phyloP scores from a whole-genome alignment of 2,329 filamentous ascomycete genomes.

The Westerdykella sp. region DNA sequence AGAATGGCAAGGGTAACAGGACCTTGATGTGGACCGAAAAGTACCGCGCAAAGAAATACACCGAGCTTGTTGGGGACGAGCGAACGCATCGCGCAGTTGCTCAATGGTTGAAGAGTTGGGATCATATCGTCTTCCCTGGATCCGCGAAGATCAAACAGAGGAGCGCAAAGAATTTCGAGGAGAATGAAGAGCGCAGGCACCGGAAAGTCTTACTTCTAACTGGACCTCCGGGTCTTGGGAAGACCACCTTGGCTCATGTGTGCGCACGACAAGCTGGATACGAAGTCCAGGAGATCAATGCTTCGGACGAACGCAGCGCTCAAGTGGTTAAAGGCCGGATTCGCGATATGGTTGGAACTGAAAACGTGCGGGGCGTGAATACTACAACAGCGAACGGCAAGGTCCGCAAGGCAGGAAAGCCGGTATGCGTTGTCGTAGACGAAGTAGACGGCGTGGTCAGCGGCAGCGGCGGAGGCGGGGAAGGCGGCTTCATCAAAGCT shows the following conservation, averaged over 20 bases:
- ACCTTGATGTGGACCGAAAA: conserved; percentile 91
- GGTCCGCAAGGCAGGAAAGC: conserved; percentile 67
- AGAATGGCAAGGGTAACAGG: conserved; percentile 26
- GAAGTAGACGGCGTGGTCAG: conserved; percentile 93
- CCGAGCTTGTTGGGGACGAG: conserved; percentile 91
- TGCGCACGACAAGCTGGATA: conserved; percentile 94
- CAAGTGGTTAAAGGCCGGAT: conserved; percentile 90
- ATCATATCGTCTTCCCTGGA: conserved; percentile 83
- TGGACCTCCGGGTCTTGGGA: conserved; percentile 87
- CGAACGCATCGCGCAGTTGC: conserved; percentile 85
- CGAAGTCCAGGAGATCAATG: conserved; percentile 94
- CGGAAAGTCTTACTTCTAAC: conserved; percentile 85
- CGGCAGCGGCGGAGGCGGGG: conserved; percentile 65
- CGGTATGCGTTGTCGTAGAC: conserved; percentile 89
- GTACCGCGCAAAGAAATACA: conserved; percentile 85
- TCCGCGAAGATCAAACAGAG: conserved; percentile 54
- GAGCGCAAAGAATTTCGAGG: conserved; percentile 41
- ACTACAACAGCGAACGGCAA: conserved; percentile 48
- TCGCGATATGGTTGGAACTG: conserved; percentile 83
- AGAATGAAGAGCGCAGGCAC: conserved; percentile 67
- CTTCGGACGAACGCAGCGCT: conserved; percentile 86
- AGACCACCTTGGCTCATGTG: conserved; percentile 93
- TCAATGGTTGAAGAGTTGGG: conserved; percentile 92
- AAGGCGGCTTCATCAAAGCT: conserved; percentile 93
- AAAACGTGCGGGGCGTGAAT: conserved; percentile 75